Base-by-base conservation (phyloP, 768 basidiomycete genomes). In the Tubosaeta sp. region DNA sequence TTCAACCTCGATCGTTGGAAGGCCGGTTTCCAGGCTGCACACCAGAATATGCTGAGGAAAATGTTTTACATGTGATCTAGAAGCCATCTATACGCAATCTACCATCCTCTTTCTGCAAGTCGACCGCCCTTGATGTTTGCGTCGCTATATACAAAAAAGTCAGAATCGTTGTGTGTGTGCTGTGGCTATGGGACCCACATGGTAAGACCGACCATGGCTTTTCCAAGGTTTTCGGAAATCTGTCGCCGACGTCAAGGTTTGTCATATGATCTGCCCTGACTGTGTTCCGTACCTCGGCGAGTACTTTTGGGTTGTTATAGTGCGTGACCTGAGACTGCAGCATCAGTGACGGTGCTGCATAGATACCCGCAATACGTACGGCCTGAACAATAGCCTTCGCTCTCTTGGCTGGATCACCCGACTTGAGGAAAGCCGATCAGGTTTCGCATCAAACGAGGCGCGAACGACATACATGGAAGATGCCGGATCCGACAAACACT, bases 401-500 rank as follows among this genome's bases (percentile, higher is more conserved):
- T 46, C 93, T 84, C 69, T 93, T 95, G 38, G 87, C 91, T 19
- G 97, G 93, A 66, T 98, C 88, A 45, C 87, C 91, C 41, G 94
- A 94, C 85, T 95, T 63, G 27, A 19, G 47, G 29, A 26, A 55
- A 17, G 33, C 25, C 33, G 37, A 35, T 50, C n/a, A 43, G 17
- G 31, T 52, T 52, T 46, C 43, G 43, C 26, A 29, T 17, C 13
- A 14, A 22, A 26, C n/a, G 5, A 37, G 37, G 22, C n/a, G 13
- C 27, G 22, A 25, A 17, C n/a, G 34, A 76, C 85, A 44, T 59
- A 87, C 92, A 70, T 89, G 84, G 84, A 97, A 97, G 65, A 98
- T 95, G 44, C 95, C 95, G 17, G 94, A 97, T 35, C 95, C 95
- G 54, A 99, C 95, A 61, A 99, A 99, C 31, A 99, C 95, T 90